Base-by-base conservation (phyloP, 345 rosid species). In the Atalantia buxifolia region DNA sequence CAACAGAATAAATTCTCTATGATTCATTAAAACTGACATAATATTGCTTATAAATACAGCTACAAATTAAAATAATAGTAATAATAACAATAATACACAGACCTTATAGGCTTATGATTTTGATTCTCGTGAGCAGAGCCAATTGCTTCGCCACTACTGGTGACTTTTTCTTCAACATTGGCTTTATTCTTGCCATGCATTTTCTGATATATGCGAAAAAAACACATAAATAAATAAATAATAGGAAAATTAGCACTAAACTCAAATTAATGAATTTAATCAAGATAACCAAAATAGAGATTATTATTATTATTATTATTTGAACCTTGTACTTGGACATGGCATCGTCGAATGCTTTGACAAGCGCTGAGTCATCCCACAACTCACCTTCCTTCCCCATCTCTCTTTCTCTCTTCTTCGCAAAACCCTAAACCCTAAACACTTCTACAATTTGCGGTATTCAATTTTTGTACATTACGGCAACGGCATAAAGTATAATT, bases 351-450 rank as follows among this genome's bases (percentile, higher is more conserved):
- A 90, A 88, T 40, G 94, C 94, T 80, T 82, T 72, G 78, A 91
- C 19, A 74, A 91, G 90, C 59, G 87, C 89, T 0, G 89, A 87
- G 77, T 91, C 94, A 63, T 89, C 94, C 94, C 92, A 91, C 9
- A 91, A 65, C 18, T 86, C 88, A 13, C 85, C 86, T 78, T 78
- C 90, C 80, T 80, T 85, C n/a, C 78, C 89, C 89, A 88, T 88
- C 62, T 55, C 27, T 31, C 21, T 27, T 10, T n/a, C 6, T 22
- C 40, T 36, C 48, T 2, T 33, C 36, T 57, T 9, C 5, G 4
- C 9, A 66, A 35, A 53, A 53, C 57, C 57, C 57, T 53, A 53
- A 53, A 53, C 57, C 57, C 18, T 13, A 12, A 45, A 45, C 50
- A 13, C 14, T 45, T 3, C 50, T 45, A 45, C 3, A 10, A 13